Evolutionary conservation across 371 early-diverging fungal genomes (phyloP).

Genomic region (Mortierella sp.): DNA sequence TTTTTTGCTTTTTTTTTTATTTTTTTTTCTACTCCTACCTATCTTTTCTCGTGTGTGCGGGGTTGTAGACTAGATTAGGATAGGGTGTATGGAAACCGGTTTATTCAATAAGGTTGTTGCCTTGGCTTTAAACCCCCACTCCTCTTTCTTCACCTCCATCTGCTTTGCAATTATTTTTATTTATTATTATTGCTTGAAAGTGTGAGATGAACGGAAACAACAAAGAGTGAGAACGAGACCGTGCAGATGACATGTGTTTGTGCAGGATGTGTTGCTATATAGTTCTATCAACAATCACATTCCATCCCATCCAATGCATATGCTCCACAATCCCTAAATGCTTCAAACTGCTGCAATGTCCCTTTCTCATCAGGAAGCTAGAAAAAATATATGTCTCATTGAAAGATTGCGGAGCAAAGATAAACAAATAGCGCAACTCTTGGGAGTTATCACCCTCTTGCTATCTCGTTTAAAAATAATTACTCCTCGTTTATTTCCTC

Average conservation of each 20-base stretch:
- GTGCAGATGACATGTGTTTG: constrained; percentile 16
- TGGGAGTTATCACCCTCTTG: background rate
- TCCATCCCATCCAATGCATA: background rate
- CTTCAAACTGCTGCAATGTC: background rate
- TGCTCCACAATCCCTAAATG: background rate
- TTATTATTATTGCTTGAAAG: background rate
- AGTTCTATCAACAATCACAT: constrained; percentile 1
- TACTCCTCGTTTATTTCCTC: background rate
- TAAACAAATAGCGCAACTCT: background rate
- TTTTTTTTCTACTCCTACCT: background rate
- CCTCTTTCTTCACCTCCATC: too few relatives aligned
- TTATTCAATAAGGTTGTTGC: background rate
- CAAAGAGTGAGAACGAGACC: background rate
- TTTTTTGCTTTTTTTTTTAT: background rate
- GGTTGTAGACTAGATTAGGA: background rate
- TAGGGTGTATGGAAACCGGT: too few relatives aligned
- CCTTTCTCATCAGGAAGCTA: background rate
- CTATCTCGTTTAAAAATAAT: background rate
- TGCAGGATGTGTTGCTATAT: constrained; percentile 1
- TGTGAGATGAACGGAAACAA: too few relatives aligned
- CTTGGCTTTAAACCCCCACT: too few relatives aligned
- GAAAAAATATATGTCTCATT: background rate
- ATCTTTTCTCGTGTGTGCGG: constrained; percentile 10
- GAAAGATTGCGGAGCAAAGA: background rate
- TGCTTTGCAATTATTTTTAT: background rate